A percentile compares a stretch with the other conserved stretches of the same genome.
phyloP scores from a whole-genome alignment of 2,329 filamentous ascomycete genomes.

The Exophiala phaeomuriformis region DNA sequence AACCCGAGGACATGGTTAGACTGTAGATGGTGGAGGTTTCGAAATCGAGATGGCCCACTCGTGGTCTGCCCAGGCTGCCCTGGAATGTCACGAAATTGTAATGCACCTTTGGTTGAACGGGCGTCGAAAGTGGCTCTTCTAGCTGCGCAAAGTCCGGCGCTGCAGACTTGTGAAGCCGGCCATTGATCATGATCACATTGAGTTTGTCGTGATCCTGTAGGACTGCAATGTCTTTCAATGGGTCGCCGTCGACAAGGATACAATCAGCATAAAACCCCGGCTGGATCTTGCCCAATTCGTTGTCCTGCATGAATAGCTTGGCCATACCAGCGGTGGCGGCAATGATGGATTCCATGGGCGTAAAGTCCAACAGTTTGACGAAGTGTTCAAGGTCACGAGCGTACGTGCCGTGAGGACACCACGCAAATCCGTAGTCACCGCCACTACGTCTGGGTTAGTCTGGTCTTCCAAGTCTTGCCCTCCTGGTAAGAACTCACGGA shows the following conservation, averaged over 20 bases:
- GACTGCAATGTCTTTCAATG: constrained; percentile 37
- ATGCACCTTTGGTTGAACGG: too few species aligned
- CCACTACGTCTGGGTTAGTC: too few species aligned
- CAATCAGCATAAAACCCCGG: constrained; percentile 40
- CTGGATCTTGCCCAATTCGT: constrained; percentile 39
- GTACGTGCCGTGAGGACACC: constrained; percentile 45
- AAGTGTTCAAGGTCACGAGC: constrained; percentile 44
- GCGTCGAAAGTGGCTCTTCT: too few species aligned
- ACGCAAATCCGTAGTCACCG: constrained; percentile 43
- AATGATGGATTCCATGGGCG: constrained; percentile 40
- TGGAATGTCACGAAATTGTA: too few species aligned
- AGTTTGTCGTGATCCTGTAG: constrained; percentile 41
- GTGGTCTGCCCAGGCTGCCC: too few species aligned
- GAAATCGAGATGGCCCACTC: too few species aligned
- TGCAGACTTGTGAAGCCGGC: constrained; percentile 39
- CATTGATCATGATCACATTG: constrained; percentile 45
- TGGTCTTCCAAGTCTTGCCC: constrained; percentile 13
- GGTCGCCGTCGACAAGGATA: constrained; percentile 44
- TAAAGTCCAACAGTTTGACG: constrained; percentile 41
- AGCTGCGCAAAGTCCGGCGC: constrained; percentile 16
- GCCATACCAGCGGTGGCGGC: constrained; percentile 39
- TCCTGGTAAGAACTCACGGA: constrained; percentile 33
- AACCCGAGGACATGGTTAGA: too few species aligned
- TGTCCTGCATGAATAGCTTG: constrained; percentile 37
- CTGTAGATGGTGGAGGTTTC: too few species aligned